Percentiles rank a stretch among this genome's conserved stretches.
Conservation (phyloP, 108 stramenopile species). For the Fragilaria crotonensis region DNA sequence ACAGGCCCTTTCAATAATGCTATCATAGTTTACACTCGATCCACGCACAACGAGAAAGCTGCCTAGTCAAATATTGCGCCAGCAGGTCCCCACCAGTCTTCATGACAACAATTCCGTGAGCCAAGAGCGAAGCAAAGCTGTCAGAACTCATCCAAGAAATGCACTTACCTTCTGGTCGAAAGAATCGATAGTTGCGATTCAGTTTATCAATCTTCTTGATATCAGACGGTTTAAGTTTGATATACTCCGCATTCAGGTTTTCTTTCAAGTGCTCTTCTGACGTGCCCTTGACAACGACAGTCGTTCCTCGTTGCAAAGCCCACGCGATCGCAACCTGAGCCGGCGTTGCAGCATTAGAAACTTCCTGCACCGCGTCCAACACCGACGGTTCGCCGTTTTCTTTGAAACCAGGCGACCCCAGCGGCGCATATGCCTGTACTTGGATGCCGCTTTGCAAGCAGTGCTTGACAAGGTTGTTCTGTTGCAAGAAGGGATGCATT, state of each 20-base stretch:
- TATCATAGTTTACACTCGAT: too few relatives aligned
- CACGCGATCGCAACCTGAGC: constrained; percentile 60
- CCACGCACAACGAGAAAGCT: too few relatives aligned
- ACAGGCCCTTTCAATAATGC: too few relatives aligned
- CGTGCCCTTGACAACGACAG: constrained; percentile 54
- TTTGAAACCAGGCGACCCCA: constrained; percentile 67
- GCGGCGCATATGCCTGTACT: constrained; percentile 79
- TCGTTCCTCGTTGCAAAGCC: constrained; percentile 61
- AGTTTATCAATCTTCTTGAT: constrained; percentile 46
- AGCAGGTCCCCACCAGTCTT: too few relatives aligned
- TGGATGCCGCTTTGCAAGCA: constrained; percentile 54
- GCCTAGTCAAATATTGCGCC: too few relatives aligned
- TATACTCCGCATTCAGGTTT: constrained; percentile 19
- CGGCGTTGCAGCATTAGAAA: constrained; percentile 51
- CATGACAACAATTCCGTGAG: too few relatives aligned
- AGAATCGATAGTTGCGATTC: constrained; percentile 58
- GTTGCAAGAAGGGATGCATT: constrained; percentile 80
- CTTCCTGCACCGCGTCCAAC: too few relatives aligned
- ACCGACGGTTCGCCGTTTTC: constrained; percentile 43
- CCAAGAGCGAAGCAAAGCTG: too few relatives aligned
- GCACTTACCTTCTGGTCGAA: constrained; percentile 81
- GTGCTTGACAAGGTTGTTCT: constrained; percentile 58
- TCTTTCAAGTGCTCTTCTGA: constrained; percentile 40
- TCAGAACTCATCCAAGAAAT: too few relatives aligned
- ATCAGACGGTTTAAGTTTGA: constrained; percentile 32